Evolutionary conservation across 371 early-diverging fungal genomes (phyloP).

Genomic region (Globomyces sp.): DNA sequence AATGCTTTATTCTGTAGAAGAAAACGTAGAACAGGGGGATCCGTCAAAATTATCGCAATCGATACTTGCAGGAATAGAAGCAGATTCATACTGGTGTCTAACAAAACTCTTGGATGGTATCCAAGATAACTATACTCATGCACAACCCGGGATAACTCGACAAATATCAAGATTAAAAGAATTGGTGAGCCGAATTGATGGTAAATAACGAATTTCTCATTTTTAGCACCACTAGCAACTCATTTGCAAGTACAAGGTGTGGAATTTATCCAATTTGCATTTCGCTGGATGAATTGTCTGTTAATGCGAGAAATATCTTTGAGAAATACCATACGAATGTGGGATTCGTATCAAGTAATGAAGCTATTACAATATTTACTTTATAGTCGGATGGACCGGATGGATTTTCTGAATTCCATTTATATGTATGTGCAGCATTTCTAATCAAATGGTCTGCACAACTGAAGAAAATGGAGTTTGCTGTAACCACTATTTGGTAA

Average conservation of each 20-base stretch:
- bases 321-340: constrained; percentile 86
- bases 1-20: constrained; percentile 38
- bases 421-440: constrained; percentile 97
- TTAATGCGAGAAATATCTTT: constrained; percentile 94
- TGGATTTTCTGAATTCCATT: constrained; percentile 92
- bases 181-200: constrained; percentile 87
- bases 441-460: constrained; percentile 89
- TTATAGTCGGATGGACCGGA: constrained; percentile 77
- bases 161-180: constrained; percentile 86
- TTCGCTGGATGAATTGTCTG: constrained; percentile 99
- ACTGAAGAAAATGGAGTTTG: constrained; percentile 85
- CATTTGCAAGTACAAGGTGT: constrained; percentile 87
- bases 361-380: background rate
- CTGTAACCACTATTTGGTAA: constrained; percentile 28
- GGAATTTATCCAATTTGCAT: constrained; percentile 97
- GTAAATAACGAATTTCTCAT: constrained; percentile 33
- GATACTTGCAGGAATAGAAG: constrained; percentile 75
- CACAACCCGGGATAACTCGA: constrained; percentile 94
- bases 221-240: constrained; percentile 66
- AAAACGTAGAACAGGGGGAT: constrained; percentile 68
- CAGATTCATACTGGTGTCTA: constrained; percentile 95
- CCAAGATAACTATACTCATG: constrained; percentile 96
- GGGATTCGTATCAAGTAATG: constrained; percentile 92
- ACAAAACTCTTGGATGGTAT: constrained; percentile 94
- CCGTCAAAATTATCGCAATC: constrained; percentile 57